Percentiles rank a stretch among this genome's conserved stretches.
phyloP scores from a whole-genome alignment of 1,284 basidiomycete species.

The Amylostereum chailletii region DNA sequence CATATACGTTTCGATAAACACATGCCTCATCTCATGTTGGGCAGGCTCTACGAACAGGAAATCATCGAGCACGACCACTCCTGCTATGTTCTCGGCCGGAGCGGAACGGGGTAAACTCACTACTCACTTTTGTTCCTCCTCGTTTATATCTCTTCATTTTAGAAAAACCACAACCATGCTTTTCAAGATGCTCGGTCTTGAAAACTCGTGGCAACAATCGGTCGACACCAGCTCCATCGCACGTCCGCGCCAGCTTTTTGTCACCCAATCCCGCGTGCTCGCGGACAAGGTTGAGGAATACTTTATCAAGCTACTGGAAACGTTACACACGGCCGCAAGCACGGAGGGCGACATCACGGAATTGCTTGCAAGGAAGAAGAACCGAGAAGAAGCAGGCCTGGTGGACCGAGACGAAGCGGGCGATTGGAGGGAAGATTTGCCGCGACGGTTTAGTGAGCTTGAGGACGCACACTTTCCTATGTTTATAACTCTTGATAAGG shows the following conservation, averaged over 20 bases:
- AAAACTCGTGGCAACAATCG: conserved; percentile 36
- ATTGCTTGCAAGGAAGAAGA: conserved; percentile 15
- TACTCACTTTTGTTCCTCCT: neutral
- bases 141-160: neutral
- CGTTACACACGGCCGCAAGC: conserved; percentile 31
- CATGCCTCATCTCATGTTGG: neutral
- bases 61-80: conserved; percentile 56
- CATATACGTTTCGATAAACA: conserved; percentile 15
- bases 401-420: conserved; percentile 42
- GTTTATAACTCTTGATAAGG: conserved; percentile 60
- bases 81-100: conserved; percentile 63
- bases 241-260: conserved; percentile 59
- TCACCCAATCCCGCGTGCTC: conserved; percentile 61
- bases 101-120: conserved; percentile 57
- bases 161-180: conserved; percentile 73
- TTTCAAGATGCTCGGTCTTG: conserved; percentile 64
- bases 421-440: conserved; percentile 37
- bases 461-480: conserved; percentile 59
- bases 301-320: conserved; percentile 43
- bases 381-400: conserved; percentile 25
- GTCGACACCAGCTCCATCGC: conserved; percentile 18
- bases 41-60: conserved; percentile 45
- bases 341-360: conserved; percentile 28
- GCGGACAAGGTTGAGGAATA: conserved; percentile 61
- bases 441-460: conserved; percentile 47